Base-by-base conservation (phyloP, 176 grass and related monocot genomes). In the Musa schizocarpa region DNA sequence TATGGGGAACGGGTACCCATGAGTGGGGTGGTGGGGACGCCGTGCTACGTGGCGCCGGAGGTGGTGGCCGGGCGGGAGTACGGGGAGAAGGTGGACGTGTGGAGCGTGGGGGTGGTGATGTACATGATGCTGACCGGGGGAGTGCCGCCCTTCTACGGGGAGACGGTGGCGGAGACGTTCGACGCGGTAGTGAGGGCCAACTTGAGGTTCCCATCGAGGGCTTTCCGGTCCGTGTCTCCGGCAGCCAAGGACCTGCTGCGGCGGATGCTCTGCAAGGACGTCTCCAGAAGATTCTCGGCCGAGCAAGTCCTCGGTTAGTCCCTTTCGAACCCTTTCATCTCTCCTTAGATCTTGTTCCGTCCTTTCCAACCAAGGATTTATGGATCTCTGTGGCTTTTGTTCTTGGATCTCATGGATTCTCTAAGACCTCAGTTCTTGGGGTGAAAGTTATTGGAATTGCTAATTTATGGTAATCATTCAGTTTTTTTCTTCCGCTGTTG, bases 1-100 rank as follows among this genome's bases (percentile, higher is more conserved):
- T 26, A 74, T 26, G 67, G 65, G 48, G 75, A 59, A 14, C 83
- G 77, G 24, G 20, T 10, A 16, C 7, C 0, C 17, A 85, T 84
- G 43, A 78, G 55, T 22, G 90, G 94, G 0, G 63, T 93, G 11
- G 94, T 98, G 9, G 94, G 94, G 51, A 97, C 90, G 48, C 94
- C 90, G 65, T 89, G 85, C 77, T 97, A 97, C 64, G 86, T 97
- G 50, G 94, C 94, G 56, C 94, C 94, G 8, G 94, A 97, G 83
- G 90, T 97, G 66, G 84, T 97, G 68, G 62, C 55, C 4, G 84
- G 88, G 0, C 66, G 50, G 13, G 94, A 89, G 71, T 93, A 97
- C 82, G 88, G 81, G 21, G 90, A 93, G 80, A 93, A 97, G 88
- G 81, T 79, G 17, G 94, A 93, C 70, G 90, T 97, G 63, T 97